Percentiles rank a stretch among this genome's conserved stretches.
phyloP scores from a whole-genome alignment of 2,329 filamentous ascomycete genomes.

The Ramichloridium luteum region DNA sequence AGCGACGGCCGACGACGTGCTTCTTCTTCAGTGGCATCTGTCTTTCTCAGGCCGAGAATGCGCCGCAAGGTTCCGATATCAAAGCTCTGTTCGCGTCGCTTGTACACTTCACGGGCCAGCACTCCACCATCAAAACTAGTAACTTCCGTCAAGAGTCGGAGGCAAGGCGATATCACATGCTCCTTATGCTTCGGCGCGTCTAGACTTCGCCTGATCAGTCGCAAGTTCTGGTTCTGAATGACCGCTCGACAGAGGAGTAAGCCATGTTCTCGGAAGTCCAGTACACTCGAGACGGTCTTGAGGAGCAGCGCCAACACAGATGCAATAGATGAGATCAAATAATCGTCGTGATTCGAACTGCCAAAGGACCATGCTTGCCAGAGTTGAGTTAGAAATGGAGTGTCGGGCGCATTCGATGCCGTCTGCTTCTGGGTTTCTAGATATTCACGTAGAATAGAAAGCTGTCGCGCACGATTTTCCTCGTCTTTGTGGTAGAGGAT shows the following conservation, averaged over 20 bases:
- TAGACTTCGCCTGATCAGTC: slow-evolving; percentile 66
- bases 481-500: slow-evolving; percentile 45
- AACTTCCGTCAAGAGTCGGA: slow-evolving; percentile 78
- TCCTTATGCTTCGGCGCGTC: slow-evolving; percentile 73
- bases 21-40: slow-evolving; percentile 44
- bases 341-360: slow-evolving; percentile 65
- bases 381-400: slow-evolving; percentile 61
- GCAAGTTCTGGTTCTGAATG: slow-evolving; percentile 67
- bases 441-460: slow-evolving; percentile 55
- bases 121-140: slow-evolving; percentile 74
- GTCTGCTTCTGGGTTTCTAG: slow-evolving; percentile 47
- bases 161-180: slow-evolving; percentile 74
- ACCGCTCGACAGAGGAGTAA: slow-evolving; percentile 69
- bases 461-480: slow-evolving; percentile 37
- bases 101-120: slow-evolving; percentile 64
- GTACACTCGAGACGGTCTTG: slow-evolving; percentile 58
- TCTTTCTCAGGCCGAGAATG: slow-evolving; percentile 61
- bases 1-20: slow-evolving; percentile 57
- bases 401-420: slow-evolving; percentile 41
- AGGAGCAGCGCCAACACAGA: slow-evolving; percentile 73
- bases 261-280: slow-evolving; percentile 65
- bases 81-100: slow-evolving; percentile 60
- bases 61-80: slow-evolving; percentile 57
- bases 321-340: slow-evolving; percentile 65
- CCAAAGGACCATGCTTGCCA: slow-evolving; percentile 84